Base-by-base conservation (phyloP, 1,284 basidiomycete genomes). In the Irpex sp. region DNA sequence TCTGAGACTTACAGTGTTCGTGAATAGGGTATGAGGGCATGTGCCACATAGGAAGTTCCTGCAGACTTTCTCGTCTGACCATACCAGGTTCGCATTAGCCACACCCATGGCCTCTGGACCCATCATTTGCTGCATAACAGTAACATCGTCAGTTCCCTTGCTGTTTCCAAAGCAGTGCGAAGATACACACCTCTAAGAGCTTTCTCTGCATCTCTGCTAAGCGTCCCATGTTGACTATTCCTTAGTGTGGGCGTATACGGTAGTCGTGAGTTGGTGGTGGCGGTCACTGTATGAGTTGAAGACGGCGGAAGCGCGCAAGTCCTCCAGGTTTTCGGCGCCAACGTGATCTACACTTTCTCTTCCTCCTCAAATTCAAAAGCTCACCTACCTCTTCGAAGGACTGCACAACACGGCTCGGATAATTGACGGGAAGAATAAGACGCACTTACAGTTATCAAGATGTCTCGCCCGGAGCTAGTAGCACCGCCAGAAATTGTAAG, bases 41-140 rank as follows among this genome's bases (percentile, higher is more conserved):
- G 94, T 96, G 60, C 97, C 97, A 71, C 97, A 99, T 33, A 99
- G 81, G 81, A 95, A 99, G 79, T 99, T 98, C 72, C 94, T 86
- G 84, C 97, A 99, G n/a, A 99, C 97, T 83, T 98, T 98, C 70
- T 95, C 94, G 76, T 97, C 94, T 63, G 91, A 93, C 91, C 97
- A 98, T 65, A 92, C 89, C 66, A 98, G 82, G 78, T 98, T 95
- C 68, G 92, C 89, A 69, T 94, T 94, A 56, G 93, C 89, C 58
- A 95, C 89, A 69, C 95, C 95, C 94, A 98, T 97, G 13, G 96
- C 94, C 78, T 98, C 96, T 51, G 94, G 93, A n/a, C 95, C 95
- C 95, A 97, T 97, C 94, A 97, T 96, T 95, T 96, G 95, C 93
- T 96, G 72, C 59, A 47, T 53, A 61, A 46, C 57, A 63, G 46